These are phyloP conservation scores for Myriosclerotinia duriaeana DNA, from an alignment of 2,329 filamentous ascomycete species.

Conservation along the genomic window DNA sequence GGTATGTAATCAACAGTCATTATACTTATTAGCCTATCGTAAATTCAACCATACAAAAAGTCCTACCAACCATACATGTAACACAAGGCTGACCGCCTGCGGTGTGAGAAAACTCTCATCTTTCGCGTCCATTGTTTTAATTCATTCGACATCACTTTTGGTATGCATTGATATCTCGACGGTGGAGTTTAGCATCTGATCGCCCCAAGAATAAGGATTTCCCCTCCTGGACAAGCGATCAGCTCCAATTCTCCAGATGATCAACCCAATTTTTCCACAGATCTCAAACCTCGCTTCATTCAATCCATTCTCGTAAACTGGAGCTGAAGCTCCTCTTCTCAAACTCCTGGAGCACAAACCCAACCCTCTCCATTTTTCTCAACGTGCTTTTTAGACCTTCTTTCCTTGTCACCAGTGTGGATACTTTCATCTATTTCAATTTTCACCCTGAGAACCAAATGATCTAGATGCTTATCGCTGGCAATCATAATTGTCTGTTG, in stretches of 20 bases:
- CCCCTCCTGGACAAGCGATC: conserved; percentile 13
- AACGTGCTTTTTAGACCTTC: background rate
- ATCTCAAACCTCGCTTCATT: background rate
- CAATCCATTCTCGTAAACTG: background rate
- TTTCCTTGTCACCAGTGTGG: background rate
- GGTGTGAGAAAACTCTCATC: background rate
- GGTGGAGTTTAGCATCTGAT: conserved; percentile 2
- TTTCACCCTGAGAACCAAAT: background rate
- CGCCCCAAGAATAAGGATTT: conserved; percentile 16
- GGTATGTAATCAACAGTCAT: background rate
- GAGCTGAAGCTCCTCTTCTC: background rate
- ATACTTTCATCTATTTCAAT: background rate
- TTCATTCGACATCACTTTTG: background rate
- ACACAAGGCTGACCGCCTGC: conserved; percentile 15
- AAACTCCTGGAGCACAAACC: conserved; percentile 1
- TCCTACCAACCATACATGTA: background rate
- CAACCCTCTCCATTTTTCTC: conserved; percentile 12
- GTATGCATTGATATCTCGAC: background rate
- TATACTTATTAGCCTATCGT: background rate
- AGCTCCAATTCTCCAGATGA: conserved; percentile 23
- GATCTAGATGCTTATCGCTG: conserved; percentile 3
- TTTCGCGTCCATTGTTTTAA: background rate
- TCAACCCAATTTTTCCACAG: conserved; percentile 14
- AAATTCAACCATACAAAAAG: background rate
- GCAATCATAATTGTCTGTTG: conserved; percentile 7